These are phyloP conservation scores for Paratinospora sagittata DNA, from an alignment of 164 flowering plant genomes.

Conservation along the genomic window DNA sequence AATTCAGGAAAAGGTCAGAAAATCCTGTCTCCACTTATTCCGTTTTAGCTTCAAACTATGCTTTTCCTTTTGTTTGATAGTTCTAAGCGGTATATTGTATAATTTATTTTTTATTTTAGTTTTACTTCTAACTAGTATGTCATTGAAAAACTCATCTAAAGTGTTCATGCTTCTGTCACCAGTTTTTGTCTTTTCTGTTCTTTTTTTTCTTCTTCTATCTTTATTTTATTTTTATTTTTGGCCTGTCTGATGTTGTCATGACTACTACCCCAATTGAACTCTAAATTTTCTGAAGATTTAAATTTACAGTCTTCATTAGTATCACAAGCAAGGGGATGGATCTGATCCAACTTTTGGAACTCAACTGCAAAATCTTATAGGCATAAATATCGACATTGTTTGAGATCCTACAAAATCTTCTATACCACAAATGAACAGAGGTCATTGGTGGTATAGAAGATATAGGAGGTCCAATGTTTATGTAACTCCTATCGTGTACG, in stretches of 20 bases:
- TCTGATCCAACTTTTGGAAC: neutral
- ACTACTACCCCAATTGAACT: too few relatives aligned
- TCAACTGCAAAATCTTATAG: neutral
- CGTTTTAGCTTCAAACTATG: neutral
- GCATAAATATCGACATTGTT: too few relatives aligned
- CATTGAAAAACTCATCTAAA: neutral
- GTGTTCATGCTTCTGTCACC: neutral
- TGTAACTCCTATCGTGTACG: too few relatives aligned
- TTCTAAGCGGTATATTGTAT: neutral
- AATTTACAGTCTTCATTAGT: too few relatives aligned
- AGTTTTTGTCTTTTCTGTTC: neutral
- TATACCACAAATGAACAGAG: too few relatives aligned
- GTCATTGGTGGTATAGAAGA: too few relatives aligned
- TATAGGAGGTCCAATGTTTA: too few relatives aligned
- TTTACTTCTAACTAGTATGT: neutral
- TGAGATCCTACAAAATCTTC: too few relatives aligned
- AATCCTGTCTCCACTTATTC: neutral
- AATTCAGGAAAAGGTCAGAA: conserved; percentile 83
- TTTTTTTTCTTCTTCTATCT: too few relatives aligned
- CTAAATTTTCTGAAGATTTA: too few relatives aligned
- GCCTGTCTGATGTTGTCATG: too few relatives aligned
- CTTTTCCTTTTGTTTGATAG: neutral
- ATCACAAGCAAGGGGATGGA: neutral
- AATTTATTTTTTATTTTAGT: neutral
- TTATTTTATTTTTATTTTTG: too few relatives aligned